Evolutionary conservation across 2,329 filamentous ascomycete species (phyloP).

Genomic region (Colletotrichum tropicicola): DNA sequence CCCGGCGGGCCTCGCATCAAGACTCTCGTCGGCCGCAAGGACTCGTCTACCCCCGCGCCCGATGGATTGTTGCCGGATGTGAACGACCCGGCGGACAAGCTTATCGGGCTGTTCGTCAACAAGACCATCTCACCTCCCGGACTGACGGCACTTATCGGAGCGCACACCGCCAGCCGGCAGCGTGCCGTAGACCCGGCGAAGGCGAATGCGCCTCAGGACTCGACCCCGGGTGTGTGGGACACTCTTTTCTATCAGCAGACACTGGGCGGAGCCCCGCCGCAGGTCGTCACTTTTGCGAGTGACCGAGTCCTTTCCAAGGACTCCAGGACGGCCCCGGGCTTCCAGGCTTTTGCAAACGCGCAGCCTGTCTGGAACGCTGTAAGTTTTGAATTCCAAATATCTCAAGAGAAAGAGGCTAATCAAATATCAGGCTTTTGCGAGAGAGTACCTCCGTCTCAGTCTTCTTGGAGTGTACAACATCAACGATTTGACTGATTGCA

Average conservation of each 20-base stretch:
- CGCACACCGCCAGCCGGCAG: slow-evolving; percentile 61
- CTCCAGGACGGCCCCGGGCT: slow-evolving; percentile 45
- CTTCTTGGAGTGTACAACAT: slow-evolving; percentile 66
- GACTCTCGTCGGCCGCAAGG: slow-evolving; percentile 60
- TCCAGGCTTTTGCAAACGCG: slow-evolving; percentile 44
- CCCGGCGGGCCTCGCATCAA: slow-evolving; percentile 55
- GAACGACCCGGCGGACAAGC: slow-evolving; percentile 49
- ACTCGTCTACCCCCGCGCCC: slow-evolving; percentile 49
- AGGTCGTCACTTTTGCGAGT: slow-evolving; percentile 51
- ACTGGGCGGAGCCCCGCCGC: slow-evolving; percentile 39
- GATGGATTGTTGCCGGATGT: slow-evolving; percentile 53
- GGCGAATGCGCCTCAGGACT: slow-evolving; percentile 58
- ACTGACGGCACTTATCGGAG: slow-evolving; percentile 62
- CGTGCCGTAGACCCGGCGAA: slow-evolving; percentile 50
- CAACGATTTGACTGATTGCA: slow-evolving; percentile 65
- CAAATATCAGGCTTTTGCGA: slow-evolving; percentile 62
- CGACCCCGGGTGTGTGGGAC: slow-evolving; percentile 62
- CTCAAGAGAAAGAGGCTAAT: too few relatives aligned
- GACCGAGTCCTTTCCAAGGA: slow-evolving; percentile 49
- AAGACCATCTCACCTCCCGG: slow-evolving; percentile 62
- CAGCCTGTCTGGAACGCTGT: slow-evolving; percentile 52
- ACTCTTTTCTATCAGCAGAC: slow-evolving; percentile 58
- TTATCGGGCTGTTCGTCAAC: slow-evolving; percentile 58
- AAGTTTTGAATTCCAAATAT: too few relatives aligned
- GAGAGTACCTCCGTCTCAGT: slow-evolving; percentile 62